These are phyloP conservation scores for Acanthochlamys bracteata DNA, from an alignment of 106 monocot species.

Conservation along the genomic window DNA sequence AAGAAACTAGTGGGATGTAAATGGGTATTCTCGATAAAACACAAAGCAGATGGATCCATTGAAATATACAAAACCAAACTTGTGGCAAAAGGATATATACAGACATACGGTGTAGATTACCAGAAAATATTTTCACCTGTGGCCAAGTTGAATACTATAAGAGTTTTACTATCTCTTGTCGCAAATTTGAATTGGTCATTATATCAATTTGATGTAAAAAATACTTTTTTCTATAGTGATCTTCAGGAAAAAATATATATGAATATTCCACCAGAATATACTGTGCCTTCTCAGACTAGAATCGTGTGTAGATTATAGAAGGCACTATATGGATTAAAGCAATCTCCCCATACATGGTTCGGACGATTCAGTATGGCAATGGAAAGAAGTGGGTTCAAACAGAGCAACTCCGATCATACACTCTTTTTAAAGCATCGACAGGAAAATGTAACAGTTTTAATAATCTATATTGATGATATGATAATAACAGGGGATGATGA, in stretches of 20 bases:
- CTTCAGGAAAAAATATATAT: too few species aligned
- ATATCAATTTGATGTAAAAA: too few species aligned
- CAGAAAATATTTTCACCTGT: slow-evolving; percentile 6
- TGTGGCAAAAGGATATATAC: not conserved
- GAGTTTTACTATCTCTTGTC: not conserved
- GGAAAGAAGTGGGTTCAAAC: not conserved
- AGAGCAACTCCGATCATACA: slow-evolving; percentile 10
- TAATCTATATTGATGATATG: too few species aligned
- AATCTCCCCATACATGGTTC: slow-evolving; percentile 18
- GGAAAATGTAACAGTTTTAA: not conserved
- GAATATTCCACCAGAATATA: slow-evolving; percentile 2
- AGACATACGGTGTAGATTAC: slow-evolving; percentile 6
- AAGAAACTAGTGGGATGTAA: not conserved
- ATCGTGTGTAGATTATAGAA: slow-evolving; percentile 13
- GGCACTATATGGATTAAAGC: slow-evolving; percentile 25
- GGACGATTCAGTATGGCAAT: slow-evolving; percentile 4
- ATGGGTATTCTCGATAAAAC: not conserved
- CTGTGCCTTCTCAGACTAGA: not conserved
- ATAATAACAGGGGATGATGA: too few species aligned
- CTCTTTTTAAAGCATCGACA: slow-evolving; percentile 4
- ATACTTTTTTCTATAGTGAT: too few species aligned
- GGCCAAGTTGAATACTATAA: slow-evolving; percentile 4
- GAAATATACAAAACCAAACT: slow-evolving; percentile 3
- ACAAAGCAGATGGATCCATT: too few species aligned
- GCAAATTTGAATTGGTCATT: too few species aligned